Percentiles rank a stretch among this genome's conserved stretches.
Evolutionary conservation across 768 basidiomycete species (phyloP).

Genomic region (Pisolithus albus): DNA sequence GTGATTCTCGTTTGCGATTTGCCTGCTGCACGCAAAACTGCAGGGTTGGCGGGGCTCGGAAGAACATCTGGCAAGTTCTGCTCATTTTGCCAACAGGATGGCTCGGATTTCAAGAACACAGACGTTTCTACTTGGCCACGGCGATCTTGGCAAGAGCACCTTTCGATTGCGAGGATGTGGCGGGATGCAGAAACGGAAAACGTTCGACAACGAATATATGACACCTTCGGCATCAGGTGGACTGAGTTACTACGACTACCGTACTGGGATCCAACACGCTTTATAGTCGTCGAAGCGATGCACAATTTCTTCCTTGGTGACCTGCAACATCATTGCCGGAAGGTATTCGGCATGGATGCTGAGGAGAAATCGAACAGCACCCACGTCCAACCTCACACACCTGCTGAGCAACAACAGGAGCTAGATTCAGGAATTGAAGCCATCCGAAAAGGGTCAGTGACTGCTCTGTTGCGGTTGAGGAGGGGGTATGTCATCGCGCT

Average conservation of each 20-base stretch:
- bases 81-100: conserved; percentile 15
- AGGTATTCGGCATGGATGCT: conserved; percentile 14
- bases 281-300: conserved; percentile 31
- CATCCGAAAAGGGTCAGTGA: neutral
- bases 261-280: conserved; percentile 29
- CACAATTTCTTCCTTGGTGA: conserved; percentile 28
- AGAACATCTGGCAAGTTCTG: conserved; percentile 12
- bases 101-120: conserved; percentile 15
- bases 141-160: conserved; percentile 11
- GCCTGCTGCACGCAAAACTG: conserved; percentile 16
- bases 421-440: neutral
- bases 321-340: conserved; percentile 5
- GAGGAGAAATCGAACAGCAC: neutral
- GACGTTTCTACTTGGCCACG: conserved; percentile 13
- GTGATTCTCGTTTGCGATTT: conserved; percentile 22
- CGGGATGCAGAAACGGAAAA: conserved; percentile 10
- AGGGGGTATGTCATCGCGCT: neutral
- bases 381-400: neutral
- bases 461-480: neutral
- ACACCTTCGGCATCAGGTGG: conserved; percentile 23
- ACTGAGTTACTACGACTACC: conserved; percentile 27
- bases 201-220: conserved; percentile 4
- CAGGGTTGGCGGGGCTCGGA: conserved; percentile 14
- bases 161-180: conserved; percentile 12
- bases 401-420: neutral